phyloP scores from a whole-genome alignment of 129 eudicot species.

The Chrysanthemum seticuspe region DNA sequence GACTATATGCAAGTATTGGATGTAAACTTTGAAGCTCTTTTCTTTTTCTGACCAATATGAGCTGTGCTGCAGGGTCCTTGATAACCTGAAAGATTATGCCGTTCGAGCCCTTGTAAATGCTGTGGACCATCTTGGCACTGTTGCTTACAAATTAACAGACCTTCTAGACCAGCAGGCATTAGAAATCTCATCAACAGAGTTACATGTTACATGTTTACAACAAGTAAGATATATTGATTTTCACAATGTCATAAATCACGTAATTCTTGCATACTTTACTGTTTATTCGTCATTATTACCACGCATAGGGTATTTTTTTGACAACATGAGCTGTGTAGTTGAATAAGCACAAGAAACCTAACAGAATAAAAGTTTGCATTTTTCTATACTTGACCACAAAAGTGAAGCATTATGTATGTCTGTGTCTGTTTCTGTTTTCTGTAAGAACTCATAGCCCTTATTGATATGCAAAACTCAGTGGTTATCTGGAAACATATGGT shows the following conservation, averaged over 20 bases:
- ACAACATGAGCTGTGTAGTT: not conserved
- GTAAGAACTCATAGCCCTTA: no score
- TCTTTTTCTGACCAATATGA: no score
- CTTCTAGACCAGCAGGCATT: constrained; percentile 77
- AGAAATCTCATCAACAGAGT: constrained; percentile 72
- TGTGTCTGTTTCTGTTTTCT: no score
- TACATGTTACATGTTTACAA: constrained; percentile 66
- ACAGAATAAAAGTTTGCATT: no score
- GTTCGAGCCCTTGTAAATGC: constrained; percentile 97
- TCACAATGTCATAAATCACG: not conserved
- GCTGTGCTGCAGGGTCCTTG: constrained; percentile 73
- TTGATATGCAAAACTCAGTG: no score
- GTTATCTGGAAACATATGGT: no score
- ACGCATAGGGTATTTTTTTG: not conserved
- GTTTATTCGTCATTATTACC: constrained; percentile 4
- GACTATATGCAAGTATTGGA: no score
- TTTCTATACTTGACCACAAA: no score
- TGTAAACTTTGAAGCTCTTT: no score
- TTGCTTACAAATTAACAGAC: constrained; percentile 88
- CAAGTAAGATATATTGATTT: constrained; percentile 49
- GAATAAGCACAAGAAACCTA: no score
- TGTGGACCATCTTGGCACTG: constrained; percentile 99
- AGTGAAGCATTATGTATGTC: no score
- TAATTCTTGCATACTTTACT: not conserved
- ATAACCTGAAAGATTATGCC: constrained; percentile 93